These are phyloP conservation scores for Spirogloea muscicola DNA, from an alignment of 139 green algal species.

Conservation along the genomic window DNA sequence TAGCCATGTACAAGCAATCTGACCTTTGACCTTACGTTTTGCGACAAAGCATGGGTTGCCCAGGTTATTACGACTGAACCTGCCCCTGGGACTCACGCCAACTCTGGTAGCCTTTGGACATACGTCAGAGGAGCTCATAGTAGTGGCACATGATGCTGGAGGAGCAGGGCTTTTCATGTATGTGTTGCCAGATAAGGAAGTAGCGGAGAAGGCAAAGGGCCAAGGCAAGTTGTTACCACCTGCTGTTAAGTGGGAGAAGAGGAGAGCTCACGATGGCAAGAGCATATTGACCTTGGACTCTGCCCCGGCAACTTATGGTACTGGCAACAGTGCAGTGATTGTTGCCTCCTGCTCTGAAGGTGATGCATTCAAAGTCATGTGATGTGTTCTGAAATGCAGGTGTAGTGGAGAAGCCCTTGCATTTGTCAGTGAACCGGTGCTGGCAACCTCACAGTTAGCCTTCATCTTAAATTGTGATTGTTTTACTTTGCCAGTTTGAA, in stretches of 20 bases:
- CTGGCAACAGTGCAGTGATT: conserved; percentile 10
- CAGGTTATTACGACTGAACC: conserved; percentile 40
- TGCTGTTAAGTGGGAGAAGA: conserved; percentile 44
- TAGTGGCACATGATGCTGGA: not conserved
- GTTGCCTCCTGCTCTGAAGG: conserved; percentile 44
- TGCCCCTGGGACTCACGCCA: conserved; percentile 13
- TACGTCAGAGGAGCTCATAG: not conserved
- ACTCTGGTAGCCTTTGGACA: conserved; percentile 28
- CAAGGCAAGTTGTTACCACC: conserved; percentile 32
- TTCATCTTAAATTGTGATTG: no score
- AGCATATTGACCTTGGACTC: conserved; percentile 24
- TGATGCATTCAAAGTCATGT: no score
- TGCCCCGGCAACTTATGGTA: not conserved
- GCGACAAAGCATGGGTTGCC: no score
- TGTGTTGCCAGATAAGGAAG: no score
- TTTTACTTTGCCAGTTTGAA: no score
- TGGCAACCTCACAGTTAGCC: no score
- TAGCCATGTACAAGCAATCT: no score
- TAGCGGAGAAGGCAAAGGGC: conserved; percentile 11
- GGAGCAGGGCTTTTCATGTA: no score
- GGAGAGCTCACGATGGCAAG: not conserved
- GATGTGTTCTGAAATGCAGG: not conserved
- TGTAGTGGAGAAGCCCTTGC: not conserved
- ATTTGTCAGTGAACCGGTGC: no score
- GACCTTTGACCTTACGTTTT: no score